Percentiles rank a stretch among this genome's conserved stretches.
Evolutionary conservation across 1,284 basidiomycete genomes (phyloP).

Genomic region (Cutaneotrichosporon mucoides): DNA sequence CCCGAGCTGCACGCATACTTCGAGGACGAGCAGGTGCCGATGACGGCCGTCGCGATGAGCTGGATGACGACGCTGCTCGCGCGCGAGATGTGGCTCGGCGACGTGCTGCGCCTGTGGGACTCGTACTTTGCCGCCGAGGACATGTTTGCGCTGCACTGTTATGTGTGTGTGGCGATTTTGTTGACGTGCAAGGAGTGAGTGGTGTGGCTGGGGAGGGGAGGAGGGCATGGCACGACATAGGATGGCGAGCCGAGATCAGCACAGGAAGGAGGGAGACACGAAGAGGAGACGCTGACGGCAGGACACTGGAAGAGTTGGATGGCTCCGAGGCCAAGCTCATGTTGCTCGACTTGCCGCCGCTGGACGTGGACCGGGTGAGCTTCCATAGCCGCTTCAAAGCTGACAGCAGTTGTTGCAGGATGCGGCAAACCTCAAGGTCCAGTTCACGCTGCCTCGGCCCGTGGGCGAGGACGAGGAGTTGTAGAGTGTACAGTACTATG

Average conservation of each 20-base stretch:
- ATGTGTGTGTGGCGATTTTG: slow-evolving; percentile 46
- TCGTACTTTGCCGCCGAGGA: slow-evolving; percentile 44
- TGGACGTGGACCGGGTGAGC: slow-evolving; percentile 46
- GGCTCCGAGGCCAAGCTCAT: slow-evolving; percentile 46
- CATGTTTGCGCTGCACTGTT: slow-evolving; percentile 47
- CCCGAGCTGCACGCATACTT: slow-evolving; percentile 47
- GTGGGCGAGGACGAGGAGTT: slow-evolving; percentile 21
- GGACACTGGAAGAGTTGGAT: slow-evolving; percentile 44
- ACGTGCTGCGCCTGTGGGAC: slow-evolving; percentile 46
- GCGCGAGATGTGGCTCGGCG: slow-evolving; percentile 46
- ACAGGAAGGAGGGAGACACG: slow-evolving; percentile 26
- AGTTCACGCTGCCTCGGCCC: slow-evolving; percentile 32
- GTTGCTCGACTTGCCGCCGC: slow-evolving; percentile 44
- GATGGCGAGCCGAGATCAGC: slow-evolving; percentile 34
- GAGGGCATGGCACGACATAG: neutral
- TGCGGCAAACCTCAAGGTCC: slow-evolving; percentile 38
- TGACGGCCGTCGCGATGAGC: slow-evolving; percentile 38
- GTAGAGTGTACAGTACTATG: slow-evolving; percentile 2
- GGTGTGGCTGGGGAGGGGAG: neutral
- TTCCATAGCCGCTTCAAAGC: neutral
- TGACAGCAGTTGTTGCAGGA: slow-evolving; percentile 37
- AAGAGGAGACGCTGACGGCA: slow-evolving; percentile 23
- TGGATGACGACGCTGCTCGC: slow-evolving; percentile 44
- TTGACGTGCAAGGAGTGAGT: slow-evolving; percentile 46
- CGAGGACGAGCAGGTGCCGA: slow-evolving; percentile 48